Evolutionary conservation across 495 filamentous ascomycete species (phyloP), one percentile per base, ranked within the genome.

Genomic region (Aspergillus incahuasiensis): DNA sequence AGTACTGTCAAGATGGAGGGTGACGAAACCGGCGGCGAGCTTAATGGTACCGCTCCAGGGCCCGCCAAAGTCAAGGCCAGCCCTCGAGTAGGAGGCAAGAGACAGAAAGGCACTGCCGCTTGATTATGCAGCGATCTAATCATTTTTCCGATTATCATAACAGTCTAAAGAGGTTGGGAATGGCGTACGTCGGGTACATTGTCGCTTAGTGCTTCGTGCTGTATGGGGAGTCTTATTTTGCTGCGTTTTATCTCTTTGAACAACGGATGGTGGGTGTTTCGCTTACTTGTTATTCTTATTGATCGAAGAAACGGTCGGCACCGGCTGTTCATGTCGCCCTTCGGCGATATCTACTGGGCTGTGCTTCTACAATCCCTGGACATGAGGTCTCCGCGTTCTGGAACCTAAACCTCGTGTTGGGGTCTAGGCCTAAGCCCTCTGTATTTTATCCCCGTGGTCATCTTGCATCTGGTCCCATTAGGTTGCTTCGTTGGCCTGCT

Each of bases 1-100:
- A 91, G 89, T 55, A 82, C 82, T 4, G 87, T 92, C 47, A 94
- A 95, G 74, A 74, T 78, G 34, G 90, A 92, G 54, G 81, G 76
- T 16, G 89, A 92, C 16, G 82, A 82, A 19, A 74, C 66, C 48
- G 69, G 65, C 5, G 66, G 73, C 3, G 78, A 78, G 35, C 64
- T 79, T 25, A 84, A 84, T 55, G 80, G 80, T 21, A 65, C 72
- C 19, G 68, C 63, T 32, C 68, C 64, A 6, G 69, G 70, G 16
- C 53, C 69, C 16, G 52, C 64, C 39, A 86, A 83, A 59, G 76
- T 82, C 34, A 86, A 83, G 63, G 68, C 78, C 38, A 85, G 81
- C 54, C 81, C 82, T 34, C 69, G 78, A 38, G 73, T 80, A 21
- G 68, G 74, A 16, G 72, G 68, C 11, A 85, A 85, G 61, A 69